A percentile compares a stretch with the other conserved stretches of the same genome.
Evolutionary conservation across 176 grass and related monocot species (phyloP).

Genomic region (Carex kokanica): DNA sequence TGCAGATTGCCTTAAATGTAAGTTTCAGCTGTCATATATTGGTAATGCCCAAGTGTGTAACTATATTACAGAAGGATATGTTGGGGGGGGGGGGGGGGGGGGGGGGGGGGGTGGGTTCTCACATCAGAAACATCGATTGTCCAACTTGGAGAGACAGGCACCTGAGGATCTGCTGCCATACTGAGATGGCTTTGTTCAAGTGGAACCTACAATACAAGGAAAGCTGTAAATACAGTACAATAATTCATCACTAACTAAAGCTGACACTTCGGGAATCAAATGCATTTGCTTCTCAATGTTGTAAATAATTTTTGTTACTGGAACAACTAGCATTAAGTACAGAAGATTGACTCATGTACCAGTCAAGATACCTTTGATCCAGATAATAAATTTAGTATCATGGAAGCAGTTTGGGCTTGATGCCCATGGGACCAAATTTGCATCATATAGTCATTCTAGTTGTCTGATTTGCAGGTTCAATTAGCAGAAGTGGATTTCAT

Average conservation of each 20-base stretch:
- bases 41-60: not conserved
- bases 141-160: conserved; percentile 28
- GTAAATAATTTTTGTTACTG: not conserved
- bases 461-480: not conserved
- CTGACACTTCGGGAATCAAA: not conserved
- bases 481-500: not conserved
- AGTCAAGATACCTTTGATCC: not conserved
- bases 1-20: not conserved
- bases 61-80: not conserved
- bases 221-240: not conserved
- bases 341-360: not conserved
- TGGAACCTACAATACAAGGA: conserved; percentile 26
- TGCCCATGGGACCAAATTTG: not conserved
- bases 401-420: not conserved
- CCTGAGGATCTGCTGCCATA: conserved; percentile 33
- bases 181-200: conserved; percentile 21
- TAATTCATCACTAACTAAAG: not conserved
- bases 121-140: conserved; percentile 34
- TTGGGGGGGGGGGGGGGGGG: too few species aligned
- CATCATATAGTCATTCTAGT: not conserved
- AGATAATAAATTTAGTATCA: not conserved
- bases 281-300: not conserved
- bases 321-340: not conserved
- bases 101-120: too few species aligned
- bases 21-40: not conserved